Evolutionary conservation across 768 basidiomycete genomes (phyloP).

Genomic region (Russula griseocarnosa): DNA sequence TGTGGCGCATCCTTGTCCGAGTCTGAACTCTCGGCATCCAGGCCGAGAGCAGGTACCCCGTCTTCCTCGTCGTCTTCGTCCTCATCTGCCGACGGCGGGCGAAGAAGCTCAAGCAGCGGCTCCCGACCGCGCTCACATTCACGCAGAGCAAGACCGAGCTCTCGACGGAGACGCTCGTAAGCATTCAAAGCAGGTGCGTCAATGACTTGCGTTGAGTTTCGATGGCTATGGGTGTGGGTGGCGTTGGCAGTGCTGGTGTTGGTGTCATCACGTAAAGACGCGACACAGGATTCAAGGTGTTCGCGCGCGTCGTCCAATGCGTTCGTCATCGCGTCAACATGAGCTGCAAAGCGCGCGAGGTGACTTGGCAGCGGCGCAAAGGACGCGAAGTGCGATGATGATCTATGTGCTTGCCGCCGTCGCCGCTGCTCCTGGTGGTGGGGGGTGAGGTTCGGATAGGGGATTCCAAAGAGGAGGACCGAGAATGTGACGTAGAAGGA

Average conservation of each 20-base stretch:
- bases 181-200: constrained; percentile 52
- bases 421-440: background rate
- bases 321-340: constrained; percentile 64
- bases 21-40: constrained; percentile 51
- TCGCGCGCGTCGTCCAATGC: constrained; percentile 70
- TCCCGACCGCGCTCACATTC: constrained; percentile 81
- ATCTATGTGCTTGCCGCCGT: constrained; percentile 13
- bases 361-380: constrained; percentile 76
- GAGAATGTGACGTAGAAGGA: constrained; percentile 26
- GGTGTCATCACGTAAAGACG: constrained; percentile 44
- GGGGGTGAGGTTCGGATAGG: background rate
- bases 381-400: constrained; percentile 37
- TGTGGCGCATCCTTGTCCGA: constrained; percentile 44
- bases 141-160: constrained; percentile 71
- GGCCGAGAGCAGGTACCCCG: constrained; percentile 47
- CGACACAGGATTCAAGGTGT: constrained; percentile 60
- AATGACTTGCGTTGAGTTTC: constrained; percentile 19
- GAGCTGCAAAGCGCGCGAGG: constrained; percentile 63
- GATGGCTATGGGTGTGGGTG: background rate
- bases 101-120: constrained; percentile 53
- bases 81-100: constrained; percentile 45
- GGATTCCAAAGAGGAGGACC: constrained; percentile 5
- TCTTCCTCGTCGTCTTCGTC: constrained; percentile 46
- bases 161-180: constrained; percentile 70
- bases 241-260: background rate